Percentiles rank a stretch among this genome's conserved stretches.
phyloP scores from a whole-genome alignment of 192 early-diverging fungal genomes.

The Dissophora ornata region DNA sequence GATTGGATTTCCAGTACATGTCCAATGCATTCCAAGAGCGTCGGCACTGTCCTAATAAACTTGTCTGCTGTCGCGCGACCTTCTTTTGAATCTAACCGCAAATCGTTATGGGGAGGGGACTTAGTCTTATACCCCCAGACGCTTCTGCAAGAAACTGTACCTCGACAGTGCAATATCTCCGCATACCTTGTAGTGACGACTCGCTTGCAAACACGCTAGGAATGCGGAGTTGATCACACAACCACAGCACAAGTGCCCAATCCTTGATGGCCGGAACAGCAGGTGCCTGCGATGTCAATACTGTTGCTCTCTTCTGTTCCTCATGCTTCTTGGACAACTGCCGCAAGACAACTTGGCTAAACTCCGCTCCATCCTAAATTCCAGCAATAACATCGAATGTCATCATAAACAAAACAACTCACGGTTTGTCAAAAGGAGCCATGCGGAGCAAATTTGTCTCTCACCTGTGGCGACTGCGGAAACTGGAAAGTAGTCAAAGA shows the following conservation, averaged over 20 bases:
- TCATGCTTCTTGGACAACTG: background rate
- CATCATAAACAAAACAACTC: no score
- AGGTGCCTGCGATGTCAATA: background rate
- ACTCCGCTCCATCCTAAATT: background rate
- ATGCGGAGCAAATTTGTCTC: no score
- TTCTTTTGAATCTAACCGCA: conserved; percentile 5
- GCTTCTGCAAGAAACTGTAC: background rate
- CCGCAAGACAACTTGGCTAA: conserved; percentile 1
- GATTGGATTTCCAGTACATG: conserved; percentile 16
- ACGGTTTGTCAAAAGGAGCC: no score
- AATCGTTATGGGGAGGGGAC: no score
- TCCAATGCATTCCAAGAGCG: conserved; percentile 19
- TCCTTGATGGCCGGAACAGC: background rate
- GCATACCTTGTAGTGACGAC: conserved; percentile 11
- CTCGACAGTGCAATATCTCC: background rate
- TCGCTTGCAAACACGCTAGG: conserved; percentile 15
- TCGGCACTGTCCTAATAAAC: conserved; percentile 1
- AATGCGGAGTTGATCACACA: conserved; percentile 34
- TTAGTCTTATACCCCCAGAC: background rate
- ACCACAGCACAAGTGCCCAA: conserved; percentile 27
- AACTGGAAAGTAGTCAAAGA: conserved; percentile 1
- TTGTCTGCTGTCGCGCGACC: background rate
- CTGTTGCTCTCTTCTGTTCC: no score
- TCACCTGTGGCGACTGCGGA: conserved; percentile 6
- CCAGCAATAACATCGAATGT: no score